Percentiles rank a stretch among this genome's conserved stretches.
Conservation (phyloP, 169 alveolate species). For the Plasmodium falciparum region DNA sequence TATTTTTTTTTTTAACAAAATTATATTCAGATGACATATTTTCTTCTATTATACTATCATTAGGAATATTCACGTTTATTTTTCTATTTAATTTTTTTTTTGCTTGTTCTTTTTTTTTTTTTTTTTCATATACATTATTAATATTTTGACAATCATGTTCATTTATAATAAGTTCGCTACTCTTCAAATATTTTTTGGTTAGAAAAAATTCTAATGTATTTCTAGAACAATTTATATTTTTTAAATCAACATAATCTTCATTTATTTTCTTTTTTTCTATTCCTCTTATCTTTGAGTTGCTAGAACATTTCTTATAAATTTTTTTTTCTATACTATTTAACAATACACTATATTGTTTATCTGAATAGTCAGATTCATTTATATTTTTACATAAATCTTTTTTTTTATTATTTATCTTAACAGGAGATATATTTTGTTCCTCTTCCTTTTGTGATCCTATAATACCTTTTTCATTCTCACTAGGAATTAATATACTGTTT, state of each 20-base stretch:
- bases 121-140: too few relatives aligned
- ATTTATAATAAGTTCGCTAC: too few relatives aligned
- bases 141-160: too few relatives aligned
- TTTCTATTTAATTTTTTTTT: slow-evolving; percentile 3
- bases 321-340: background rate
- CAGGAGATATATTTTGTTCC: background rate
- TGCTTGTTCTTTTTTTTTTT: too few relatives aligned
- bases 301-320: background rate
- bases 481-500: background rate
- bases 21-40: too few relatives aligned
- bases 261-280: slow-evolving; percentile 3
- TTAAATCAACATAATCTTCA: slow-evolving; percentile 51
- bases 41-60: too few relatives aligned
- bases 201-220: slow-evolving; percentile 40
- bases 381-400: background rate
- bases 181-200: slow-evolving; percentile 34
- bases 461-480: background rate
- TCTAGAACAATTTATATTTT: slow-evolving; percentile 16
- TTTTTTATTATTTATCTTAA: background rate
- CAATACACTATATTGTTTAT: background rate
- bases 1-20: too few relatives aligned
- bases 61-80: too few relatives aligned
- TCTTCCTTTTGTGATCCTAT: background rate
- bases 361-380: background rate
- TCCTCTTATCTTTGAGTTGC: background rate